Evolutionary conservation across 345 rosid species (phyloP).

Genomic region (Brassica nigra): DNA sequence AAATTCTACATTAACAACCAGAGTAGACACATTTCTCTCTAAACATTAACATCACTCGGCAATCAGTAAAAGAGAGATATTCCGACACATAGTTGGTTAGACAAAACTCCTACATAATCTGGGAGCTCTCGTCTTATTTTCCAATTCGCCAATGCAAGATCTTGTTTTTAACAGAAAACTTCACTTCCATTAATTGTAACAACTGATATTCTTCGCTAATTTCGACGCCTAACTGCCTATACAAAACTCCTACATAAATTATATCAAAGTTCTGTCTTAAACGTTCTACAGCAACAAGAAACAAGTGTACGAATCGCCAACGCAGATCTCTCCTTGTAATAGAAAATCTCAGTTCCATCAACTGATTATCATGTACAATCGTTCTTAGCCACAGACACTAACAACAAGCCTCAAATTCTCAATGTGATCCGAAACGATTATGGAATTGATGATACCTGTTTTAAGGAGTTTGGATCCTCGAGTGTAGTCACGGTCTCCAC

Average conservation of each 20-base stretch:
- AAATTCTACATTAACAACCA: no score
- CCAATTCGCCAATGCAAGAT: no score
- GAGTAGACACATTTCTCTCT: no score
- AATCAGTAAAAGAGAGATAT: background rate
- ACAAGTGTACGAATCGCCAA: background rate
- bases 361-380: no score
- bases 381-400: no score
- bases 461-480: slow-evolving; percentile 76
- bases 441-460: slow-evolving; percentile 72
- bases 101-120: background rate
- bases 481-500: slow-evolving; percentile 59
- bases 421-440: no score
- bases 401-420: no score
- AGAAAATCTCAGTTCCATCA: background rate
- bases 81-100: background rate
- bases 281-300: background rate
- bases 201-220: background rate
- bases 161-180: no score
- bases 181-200: no score
- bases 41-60: no score
- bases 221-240: background rate
- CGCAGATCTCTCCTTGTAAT: no score
- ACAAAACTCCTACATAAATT: background rate
- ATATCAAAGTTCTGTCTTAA: background rate
- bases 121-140: background rate